phyloP scores from a whole-genome alignment of 768 basidiomycete species.

The Kwoniella dendrophila region DNA sequence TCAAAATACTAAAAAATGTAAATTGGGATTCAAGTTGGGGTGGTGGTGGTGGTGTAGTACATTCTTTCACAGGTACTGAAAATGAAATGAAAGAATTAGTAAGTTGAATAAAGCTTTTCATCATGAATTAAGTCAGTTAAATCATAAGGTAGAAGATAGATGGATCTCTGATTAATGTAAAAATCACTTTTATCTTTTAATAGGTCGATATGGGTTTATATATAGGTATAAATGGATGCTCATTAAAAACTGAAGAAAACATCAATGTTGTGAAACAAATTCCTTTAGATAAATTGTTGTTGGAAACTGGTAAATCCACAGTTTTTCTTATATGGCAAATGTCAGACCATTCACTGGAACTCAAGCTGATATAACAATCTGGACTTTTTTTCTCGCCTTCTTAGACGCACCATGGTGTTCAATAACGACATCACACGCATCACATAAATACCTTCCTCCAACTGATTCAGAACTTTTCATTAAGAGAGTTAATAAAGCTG shows the following conservation, averaged over 20 bases:
- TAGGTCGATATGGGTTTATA: conserved; percentile 75
- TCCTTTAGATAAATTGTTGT: conserved; percentile 65
- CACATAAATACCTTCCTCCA: conserved; percentile 34
- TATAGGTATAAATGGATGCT: conserved; percentile 74
- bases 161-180: too few species aligned
- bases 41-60: conserved; percentile 75
- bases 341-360: not conserved
- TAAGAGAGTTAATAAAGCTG: conserved; percentile 57
- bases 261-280: conserved; percentile 63
- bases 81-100: conserved; percentile 71
- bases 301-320: conserved; percentile 68
- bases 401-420: conserved; percentile 55
- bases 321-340: not conserved
- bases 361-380: not conserved
- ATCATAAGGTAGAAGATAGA: too few species aligned
- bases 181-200: not conserved
- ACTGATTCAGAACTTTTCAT: conserved; percentile 26
- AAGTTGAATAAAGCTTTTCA: conserved; percentile 43
- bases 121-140: too few species aligned
- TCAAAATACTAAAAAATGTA: conserved; percentile 66
- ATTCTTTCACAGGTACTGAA: conserved; percentile 73
- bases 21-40: conserved; percentile 65
- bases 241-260: conserved; percentile 72
- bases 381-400: too few species aligned
- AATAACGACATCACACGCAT: conserved; percentile 50